Evolutionary conservation across 768 basidiomycete genomes (phyloP), one percentile per base, ranked within the genome.

Genomic region (Asterophora parasitica): DNA sequence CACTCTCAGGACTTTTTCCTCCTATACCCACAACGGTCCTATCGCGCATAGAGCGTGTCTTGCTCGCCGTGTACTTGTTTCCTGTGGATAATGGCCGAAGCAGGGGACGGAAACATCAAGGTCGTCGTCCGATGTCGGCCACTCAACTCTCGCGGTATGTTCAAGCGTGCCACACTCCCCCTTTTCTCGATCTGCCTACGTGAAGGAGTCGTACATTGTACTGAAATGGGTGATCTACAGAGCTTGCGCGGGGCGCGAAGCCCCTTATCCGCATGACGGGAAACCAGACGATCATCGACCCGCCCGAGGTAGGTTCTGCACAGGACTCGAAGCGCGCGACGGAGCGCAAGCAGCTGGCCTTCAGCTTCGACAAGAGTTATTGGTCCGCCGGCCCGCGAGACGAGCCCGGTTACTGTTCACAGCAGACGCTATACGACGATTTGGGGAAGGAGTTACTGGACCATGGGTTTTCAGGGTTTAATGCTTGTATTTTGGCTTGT

Each of bases 401-500:
- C 61, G 95, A 96, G 48, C 85, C 90, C 0, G 75, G 77, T 11
- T 98, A 97, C 62, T 94, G 92, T 56, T 91, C 88, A 4, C 95
- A 99, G 60, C 85, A 95, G 65, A 97, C 93, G 0, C 72, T 98
- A 49, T 97, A 91, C 66, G 83, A 92, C 56, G 95, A 98, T 71
- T 66, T 98, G 30, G 95, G 95, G 35, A 88, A 86, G 66, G 95
- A 97, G 61, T 68, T 99, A 44, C 73, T 99, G 58, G 91, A 98
- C 65, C 94, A 98, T 64, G 86, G 91, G 35, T 98, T 99, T 69
- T 72, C 87, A 30, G 95, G 95, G 23, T 98, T 96, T 69, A 97
- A 98, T 75, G 90, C 93, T 40, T 97, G 93, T 78, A 96, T 99
- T 68, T 78, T 99, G 64, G 95, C 96, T 67, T 98, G 94, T 96